A percentile compares a stretch with the other conserved stretches of the same genome.
phyloP scores from a whole-genome alignment of 2,329 filamentous ascomycete species.

The Fusarium vanettenii region DNA sequence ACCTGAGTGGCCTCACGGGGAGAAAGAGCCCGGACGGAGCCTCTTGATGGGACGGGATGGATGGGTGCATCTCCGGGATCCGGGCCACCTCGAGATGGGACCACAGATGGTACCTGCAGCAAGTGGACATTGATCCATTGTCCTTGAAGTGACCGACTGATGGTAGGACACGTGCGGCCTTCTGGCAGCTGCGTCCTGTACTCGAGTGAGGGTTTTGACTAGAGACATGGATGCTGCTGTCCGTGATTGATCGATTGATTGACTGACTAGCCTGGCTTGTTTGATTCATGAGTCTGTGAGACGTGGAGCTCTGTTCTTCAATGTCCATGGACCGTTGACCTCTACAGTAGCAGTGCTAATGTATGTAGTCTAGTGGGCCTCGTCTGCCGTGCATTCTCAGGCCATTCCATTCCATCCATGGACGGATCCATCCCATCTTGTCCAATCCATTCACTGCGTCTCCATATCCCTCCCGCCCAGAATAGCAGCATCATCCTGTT shows the following conservation, averaged over 20 bases:
- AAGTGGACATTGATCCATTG: conserved; percentile 15
- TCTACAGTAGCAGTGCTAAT: not conserved
- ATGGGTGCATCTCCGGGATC: conserved; percentile 36
- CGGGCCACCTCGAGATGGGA: conserved; percentile 35
- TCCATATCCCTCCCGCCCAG: not conserved
- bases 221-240: conserved; percentile 1
- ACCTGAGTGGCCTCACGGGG: conserved; percentile 12
- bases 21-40: not conserved
- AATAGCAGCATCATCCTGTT: conserved; percentile 8
- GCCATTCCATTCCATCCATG: conserved; percentile 16
- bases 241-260: not conserved
- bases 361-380: not conserved
- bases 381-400: conserved; percentile 16
- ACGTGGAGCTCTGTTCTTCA: conserved; percentile 12
- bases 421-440: not conserved
- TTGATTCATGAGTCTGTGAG: conserved; percentile 2
- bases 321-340: not conserved
- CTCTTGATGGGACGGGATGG: conserved; percentile 11
- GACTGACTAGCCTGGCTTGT: not conserved
- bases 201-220: not conserved
- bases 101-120: conserved; percentile 44
- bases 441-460: not conserved
- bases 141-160: not conserved
- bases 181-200: not conserved
- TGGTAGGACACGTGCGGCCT: conserved; percentile 32